These are phyloP conservation scores for Nemania sp. DNA, from an alignment of 2,329 filamentous ascomycete genomes.

Conservation along the genomic window DNA sequence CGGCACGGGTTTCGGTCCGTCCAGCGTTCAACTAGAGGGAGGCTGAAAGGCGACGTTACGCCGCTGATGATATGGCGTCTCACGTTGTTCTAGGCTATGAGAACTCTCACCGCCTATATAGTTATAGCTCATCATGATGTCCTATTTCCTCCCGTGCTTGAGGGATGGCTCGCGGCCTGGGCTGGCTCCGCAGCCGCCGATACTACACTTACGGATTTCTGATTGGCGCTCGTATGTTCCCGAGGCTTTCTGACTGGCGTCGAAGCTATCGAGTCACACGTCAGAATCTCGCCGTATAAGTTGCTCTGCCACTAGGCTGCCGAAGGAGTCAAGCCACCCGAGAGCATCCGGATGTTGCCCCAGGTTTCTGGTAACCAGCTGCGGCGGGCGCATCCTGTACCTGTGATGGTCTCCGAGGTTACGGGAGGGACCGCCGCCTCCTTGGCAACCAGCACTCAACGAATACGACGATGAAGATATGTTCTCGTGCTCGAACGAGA, in stretches of 20 bases:
- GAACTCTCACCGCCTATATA: constrained; percentile 18
- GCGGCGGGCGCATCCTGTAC: background rate
- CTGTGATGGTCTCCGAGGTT: background rate
- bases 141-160: constrained; percentile 1
- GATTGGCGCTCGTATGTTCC: constrained; percentile 1
- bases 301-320: background rate
- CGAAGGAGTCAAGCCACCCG: background rate
- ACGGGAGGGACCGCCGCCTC: constrained; percentile 8
- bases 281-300: background rate
- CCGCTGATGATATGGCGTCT: constrained; percentile 2
- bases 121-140: background rate
- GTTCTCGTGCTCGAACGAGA: too few relatives aligned
- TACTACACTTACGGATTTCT: background rate
- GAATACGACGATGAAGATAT: constrained; percentile 4
- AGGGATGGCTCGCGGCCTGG: constrained; percentile 6
- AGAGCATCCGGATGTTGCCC: background rate
- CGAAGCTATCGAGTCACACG: constrained; percentile 1
- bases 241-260: constrained; percentile 16
- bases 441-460: constrained; percentile 10
- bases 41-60: background rate
- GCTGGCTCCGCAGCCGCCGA: background rate
- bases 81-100: background rate
- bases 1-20: too few relatives aligned
- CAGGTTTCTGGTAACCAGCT: background rate
- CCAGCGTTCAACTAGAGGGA: background rate